These are phyloP conservation scores for Malassezia cuniculi DNA, from an alignment of 1,284 basidiomycete genomes.

Conservation along the genomic window DNA sequence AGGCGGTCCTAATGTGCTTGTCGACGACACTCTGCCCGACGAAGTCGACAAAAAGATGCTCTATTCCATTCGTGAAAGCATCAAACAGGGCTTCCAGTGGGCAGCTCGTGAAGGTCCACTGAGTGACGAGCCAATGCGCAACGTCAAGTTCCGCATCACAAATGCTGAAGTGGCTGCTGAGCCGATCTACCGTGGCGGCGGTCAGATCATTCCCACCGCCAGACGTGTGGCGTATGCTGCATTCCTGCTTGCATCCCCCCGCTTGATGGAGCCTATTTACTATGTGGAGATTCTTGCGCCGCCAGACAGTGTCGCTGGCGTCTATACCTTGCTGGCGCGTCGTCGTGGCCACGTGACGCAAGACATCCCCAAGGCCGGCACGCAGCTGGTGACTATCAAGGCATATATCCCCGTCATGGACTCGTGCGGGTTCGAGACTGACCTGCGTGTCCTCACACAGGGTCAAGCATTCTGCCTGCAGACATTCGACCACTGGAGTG, in stretches of 20 bases:
- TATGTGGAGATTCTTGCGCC: constrained; percentile 96
- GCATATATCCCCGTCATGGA: constrained; percentile 96
- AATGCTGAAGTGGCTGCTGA: constrained; percentile 83
- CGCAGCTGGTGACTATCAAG: constrained; percentile 90
- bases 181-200: constrained; percentile 91
- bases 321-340: constrained; percentile 91
- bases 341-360: constrained; percentile 94
- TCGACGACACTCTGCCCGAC: constrained; percentile 90
- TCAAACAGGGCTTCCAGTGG: constrained; percentile 99
- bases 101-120: constrained; percentile 89
- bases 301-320: constrained; percentile 91
- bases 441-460: constrained; percentile 87
- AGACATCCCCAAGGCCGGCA: constrained; percentile 92
- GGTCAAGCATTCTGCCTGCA: constrained; percentile 95
- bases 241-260: constrained; percentile 62
- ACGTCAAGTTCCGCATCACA: constrained; percentile 90
- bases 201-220: constrained; percentile 95
- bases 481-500: constrained; percentile 94
- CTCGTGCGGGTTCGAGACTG: constrained; percentile 96
- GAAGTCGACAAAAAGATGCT: constrained; percentile 91
- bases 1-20: constrained; percentile 70
- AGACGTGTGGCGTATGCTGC: constrained; percentile 98
- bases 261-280: constrained; percentile 79
- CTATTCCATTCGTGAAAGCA: constrained; percentile 75
- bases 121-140: constrained; percentile 96